Evolutionary conservation across 306 rosid species (phyloP).

Genomic region (Fragaria vesca): DNA sequence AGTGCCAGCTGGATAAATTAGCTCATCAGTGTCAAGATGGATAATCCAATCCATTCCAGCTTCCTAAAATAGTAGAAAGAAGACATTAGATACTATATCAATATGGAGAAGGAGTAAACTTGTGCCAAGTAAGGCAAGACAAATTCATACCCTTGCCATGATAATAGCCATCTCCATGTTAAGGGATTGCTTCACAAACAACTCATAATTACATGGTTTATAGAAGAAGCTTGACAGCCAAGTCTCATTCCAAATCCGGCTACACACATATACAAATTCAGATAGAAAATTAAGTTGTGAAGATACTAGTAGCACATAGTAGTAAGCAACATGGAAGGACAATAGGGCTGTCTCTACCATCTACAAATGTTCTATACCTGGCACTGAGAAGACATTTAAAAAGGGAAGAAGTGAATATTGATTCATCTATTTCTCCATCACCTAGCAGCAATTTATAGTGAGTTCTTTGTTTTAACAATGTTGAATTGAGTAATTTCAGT

Average conservation of each 20-base stretch:
- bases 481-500: not conserved
- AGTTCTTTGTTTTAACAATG: not conserved
- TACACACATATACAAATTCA: conserved; percentile 27
- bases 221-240: conserved; percentile 96
- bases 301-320: conserved; percentile 12
- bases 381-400: not conserved
- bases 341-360: not conserved
- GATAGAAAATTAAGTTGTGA: not conserved
- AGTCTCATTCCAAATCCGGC: conserved; percentile 98
- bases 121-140: conserved; percentile 7
- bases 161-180: conserved; percentile 99
- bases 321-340: not conserved
- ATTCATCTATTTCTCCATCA: not conserved
- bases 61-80: conserved; percentile 46
- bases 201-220: conserved; percentile 94
- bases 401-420: not conserved
- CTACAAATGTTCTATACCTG: not conserved
- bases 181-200: conserved; percentile 94
- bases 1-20: conserved; percentile 69
- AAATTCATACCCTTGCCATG: conserved; percentile 84
- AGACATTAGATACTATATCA: conserved; percentile 5
- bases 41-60: conserved; percentile 93
- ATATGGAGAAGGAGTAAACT: not conserved
- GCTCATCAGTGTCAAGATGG: conserved; percentile 96
- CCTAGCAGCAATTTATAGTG: not conserved